phyloP scores from a whole-genome alignment of 345 rosid species.

The Lepidium didymum region DNA sequence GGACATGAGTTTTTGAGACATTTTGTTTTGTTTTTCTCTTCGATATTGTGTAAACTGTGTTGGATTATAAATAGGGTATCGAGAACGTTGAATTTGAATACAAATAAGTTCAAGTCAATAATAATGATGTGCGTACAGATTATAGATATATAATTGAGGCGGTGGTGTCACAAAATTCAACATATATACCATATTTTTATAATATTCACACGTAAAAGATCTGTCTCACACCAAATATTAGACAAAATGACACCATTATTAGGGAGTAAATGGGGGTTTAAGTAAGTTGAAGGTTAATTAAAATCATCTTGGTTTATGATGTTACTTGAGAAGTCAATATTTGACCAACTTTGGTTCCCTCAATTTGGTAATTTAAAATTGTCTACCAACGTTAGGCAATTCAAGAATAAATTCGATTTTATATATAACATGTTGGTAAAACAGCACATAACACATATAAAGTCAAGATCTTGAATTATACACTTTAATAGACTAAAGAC shows the following conservation, averaged over 20 bases:
- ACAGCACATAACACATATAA: conserved; percentile 13
- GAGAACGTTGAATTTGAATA: conserved; percentile 12
- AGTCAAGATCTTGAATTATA: conserved; percentile 18
- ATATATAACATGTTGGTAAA: conserved; percentile 23
- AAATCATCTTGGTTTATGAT: neutral
- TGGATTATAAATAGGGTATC: conserved; percentile 21
- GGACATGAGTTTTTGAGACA: conserved; percentile 21
- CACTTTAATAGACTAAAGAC: conserved; percentile 6
- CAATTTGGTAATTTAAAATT: conserved; percentile 14
- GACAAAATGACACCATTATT: neutral
- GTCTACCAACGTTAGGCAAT: conserved; percentile 33
- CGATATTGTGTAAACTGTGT: neutral
- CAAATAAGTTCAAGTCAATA: conserved; percentile 16
- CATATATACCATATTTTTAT: conserved; percentile 23
- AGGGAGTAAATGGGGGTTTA: neutral
- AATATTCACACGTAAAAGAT: conserved; percentile 2
- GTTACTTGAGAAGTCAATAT: neutral
- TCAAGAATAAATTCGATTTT: neutral
- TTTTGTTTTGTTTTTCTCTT: conserved; percentile 2
- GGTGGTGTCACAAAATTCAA: conserved; percentile 26
- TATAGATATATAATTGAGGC: conserved; percentile 7
- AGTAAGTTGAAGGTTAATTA: neutral
- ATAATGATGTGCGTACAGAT: conserved; percentile 7
- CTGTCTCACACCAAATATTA: neutral
- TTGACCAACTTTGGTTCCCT: neutral